These are phyloP conservation scores for Ascochyta rabiei DNA, from an alignment of 2,329 filamentous ascomycete species.

Conservation along the genomic window DNA sequence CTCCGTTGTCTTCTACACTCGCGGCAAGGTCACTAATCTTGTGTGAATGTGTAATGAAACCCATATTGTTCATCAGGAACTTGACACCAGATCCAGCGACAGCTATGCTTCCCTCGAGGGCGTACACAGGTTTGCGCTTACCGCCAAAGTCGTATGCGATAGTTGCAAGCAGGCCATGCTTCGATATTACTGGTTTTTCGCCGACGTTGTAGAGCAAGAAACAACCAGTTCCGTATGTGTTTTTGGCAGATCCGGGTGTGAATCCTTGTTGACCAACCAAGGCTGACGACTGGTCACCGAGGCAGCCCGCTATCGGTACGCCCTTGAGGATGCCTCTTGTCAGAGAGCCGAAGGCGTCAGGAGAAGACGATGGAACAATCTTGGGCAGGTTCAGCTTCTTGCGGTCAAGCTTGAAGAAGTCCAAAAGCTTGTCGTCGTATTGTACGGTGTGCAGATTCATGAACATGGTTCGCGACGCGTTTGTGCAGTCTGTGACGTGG, in stretches of 20 bases:
- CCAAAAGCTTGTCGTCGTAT: slow-evolving; percentile 77
- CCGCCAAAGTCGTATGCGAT: slow-evolving; percentile 84
- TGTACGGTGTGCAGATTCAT: slow-evolving; percentile 72
- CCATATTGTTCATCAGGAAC: slow-evolving; percentile 68
- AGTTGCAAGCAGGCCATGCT: slow-evolving; percentile 81
- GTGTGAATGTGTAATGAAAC: slow-evolving; percentile 65
- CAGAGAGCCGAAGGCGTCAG: slow-evolving; percentile 73
- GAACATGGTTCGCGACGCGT: slow-evolving; percentile 92
- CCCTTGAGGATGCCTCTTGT: slow-evolving; percentile 70
- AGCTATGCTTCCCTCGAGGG: slow-evolving; percentile 82
- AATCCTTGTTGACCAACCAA: slow-evolving; percentile 88
- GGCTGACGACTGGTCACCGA: slow-evolving; percentile 86
- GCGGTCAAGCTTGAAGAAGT: slow-evolving; percentile 78
- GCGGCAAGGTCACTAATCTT: slow-evolving; percentile 70
- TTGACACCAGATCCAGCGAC: slow-evolving; percentile 83
- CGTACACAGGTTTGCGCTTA: slow-evolving; percentile 71
- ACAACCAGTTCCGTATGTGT: slow-evolving; percentile 89
- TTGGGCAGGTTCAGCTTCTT: slow-evolving; percentile 77
- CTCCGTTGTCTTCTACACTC: slow-evolving; percentile 76
- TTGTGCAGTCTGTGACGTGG: slow-evolving; percentile 84
- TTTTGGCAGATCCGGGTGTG: slow-evolving; percentile 81
- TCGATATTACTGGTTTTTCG: slow-evolving; percentile 82
- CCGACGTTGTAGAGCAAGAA: slow-evolving; percentile 91
- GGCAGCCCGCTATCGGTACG: slow-evolving; percentile 77
- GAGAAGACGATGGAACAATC: slow-evolving; percentile 81